Base-by-base conservation (phyloP, 495 filamentous ascomycete genomes). In the Haplographium delicatum region DNA sequence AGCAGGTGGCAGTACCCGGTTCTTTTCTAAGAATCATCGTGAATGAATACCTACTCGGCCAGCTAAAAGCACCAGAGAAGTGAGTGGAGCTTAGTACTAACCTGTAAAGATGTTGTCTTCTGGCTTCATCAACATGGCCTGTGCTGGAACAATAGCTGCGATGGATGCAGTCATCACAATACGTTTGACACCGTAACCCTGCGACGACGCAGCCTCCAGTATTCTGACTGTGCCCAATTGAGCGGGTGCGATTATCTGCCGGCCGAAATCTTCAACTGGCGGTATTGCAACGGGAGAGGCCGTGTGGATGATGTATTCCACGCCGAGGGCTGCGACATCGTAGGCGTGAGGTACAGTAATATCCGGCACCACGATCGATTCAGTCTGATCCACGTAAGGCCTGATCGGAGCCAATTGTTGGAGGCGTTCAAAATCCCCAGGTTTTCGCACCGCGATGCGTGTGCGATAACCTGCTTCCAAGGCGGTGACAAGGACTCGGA, bases 301-400 rank as follows among this genome's bases (percentile, higher is more conserved):
- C 25, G 74, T 60, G 54, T 81, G 76, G 24, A 50, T 19, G 4
- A 50, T 34, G 4, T 18, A 13, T 13, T 15, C 13, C 8, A 50
- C 46, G 13, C 46, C 34, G 26, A 70, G 55, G 16, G 73, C 62
- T 7, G 68, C 71, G 8, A 64, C 37, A 40, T 72, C 65, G 54
- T 71, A 77, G n/a, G 69, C 70, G 3, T 63, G 65, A 0, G 62
- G 41, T 2, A 50, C 55, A 6, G 63, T 47, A 27, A 78, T 65
- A 50, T 78, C 72, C 20, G 74, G 68, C 1, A 81, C 64, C 11
- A 73, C 50, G 37, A 58, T 44, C 44, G 73, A 72, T 22, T 13
- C 4, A 15, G 26, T 8, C 7, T 23, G 19, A 6, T 5, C 4
- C 5, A 19, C 22, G 10, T 19, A 23, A 23, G 52, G 48, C n/a